Evolutionary conservation across 768 basidiomycete species (phyloP).

Genomic region (Pholiota conissans): DNA sequence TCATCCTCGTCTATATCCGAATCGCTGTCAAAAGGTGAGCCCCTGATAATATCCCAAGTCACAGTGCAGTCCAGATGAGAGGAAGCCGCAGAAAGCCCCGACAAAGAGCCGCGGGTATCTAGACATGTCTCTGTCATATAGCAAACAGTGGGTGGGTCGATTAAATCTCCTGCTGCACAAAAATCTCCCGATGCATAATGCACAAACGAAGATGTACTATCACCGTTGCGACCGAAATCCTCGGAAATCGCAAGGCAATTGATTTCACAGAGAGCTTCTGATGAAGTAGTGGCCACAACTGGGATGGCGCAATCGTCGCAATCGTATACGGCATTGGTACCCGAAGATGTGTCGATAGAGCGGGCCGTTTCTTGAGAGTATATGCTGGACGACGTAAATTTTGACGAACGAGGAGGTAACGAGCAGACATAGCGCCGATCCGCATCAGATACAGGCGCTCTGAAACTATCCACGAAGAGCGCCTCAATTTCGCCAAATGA

Average conservation of each 20-base stretch:
- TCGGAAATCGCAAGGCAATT: not conserved
- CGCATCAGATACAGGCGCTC: not conserved
- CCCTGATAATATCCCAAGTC: not conserved
- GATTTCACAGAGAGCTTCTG: not conserved
- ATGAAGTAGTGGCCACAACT: not conserved
- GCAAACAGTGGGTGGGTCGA: too few relatives aligned
- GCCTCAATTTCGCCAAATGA: not conserved
- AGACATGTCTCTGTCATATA: not conserved
- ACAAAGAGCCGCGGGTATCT: not conserved
- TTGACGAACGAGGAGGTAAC: not conserved
- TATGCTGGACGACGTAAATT: not conserved
- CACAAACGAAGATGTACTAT: too few relatives aligned
- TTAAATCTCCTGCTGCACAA: too few relatives aligned
- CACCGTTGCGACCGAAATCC: too few relatives aligned
- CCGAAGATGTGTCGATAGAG: not conserved
- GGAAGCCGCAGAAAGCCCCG: not conserved
- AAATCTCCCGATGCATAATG: too few relatives aligned
- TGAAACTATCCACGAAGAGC: not conserved
- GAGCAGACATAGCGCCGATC: not conserved
- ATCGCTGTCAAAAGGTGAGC: not conserved
- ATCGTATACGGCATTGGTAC: not conserved
- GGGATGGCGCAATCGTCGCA: not conserved
- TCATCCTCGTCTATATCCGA: not conserved
- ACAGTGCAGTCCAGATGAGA: not conserved
- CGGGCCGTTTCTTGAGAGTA: not conserved